Percentiles rank a stretch among this genome's conserved stretches.
These are phyloP conservation scores for Salix koriyanagi DNA, from an alignment of 345 rosid species.

Conservation along the genomic window DNA sequence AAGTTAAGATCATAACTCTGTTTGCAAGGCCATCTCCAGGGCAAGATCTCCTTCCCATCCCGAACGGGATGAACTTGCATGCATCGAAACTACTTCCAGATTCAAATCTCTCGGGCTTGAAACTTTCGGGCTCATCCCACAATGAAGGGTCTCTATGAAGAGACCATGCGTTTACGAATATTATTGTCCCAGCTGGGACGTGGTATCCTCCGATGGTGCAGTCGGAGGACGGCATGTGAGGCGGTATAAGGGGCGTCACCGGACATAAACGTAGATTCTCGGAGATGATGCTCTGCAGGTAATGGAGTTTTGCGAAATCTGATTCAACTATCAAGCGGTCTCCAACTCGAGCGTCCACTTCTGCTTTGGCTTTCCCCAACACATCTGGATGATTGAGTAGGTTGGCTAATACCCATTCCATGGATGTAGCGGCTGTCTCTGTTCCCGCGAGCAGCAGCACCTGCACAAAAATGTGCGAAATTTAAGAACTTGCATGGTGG, in stretches of 20 bases:
- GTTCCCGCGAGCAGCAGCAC: neutral
- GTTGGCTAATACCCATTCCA: neutral
- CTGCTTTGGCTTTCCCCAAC: neutral
- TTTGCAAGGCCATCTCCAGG: conserved; percentile 16
- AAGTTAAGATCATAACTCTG: conserved; percentile 3
- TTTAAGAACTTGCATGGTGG: too few relatives aligned
- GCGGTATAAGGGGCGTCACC: neutral
- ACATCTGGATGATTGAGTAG: neutral
- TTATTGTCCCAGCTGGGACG: neutral
- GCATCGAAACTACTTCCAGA: neutral
- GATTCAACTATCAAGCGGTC: neutral
- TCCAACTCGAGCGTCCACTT: neutral
- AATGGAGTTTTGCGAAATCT: neutral
- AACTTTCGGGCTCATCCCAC: neutral
- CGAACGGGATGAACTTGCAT: conserved; percentile 13
- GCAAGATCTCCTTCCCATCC: conserved; percentile 8
- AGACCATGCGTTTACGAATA: neutral
- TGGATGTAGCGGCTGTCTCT: neutral
- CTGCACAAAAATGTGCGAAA: neutral
- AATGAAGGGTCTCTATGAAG: neutral
- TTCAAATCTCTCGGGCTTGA: conserved; percentile 17
- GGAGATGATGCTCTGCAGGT: neutral
- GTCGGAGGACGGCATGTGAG: neutral
- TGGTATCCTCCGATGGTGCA: neutral
- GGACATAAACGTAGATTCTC: neutral